phyloP scores from a whole-genome alignment of 768 basidiomycete species.

The Leccinellum albellum region DNA sequence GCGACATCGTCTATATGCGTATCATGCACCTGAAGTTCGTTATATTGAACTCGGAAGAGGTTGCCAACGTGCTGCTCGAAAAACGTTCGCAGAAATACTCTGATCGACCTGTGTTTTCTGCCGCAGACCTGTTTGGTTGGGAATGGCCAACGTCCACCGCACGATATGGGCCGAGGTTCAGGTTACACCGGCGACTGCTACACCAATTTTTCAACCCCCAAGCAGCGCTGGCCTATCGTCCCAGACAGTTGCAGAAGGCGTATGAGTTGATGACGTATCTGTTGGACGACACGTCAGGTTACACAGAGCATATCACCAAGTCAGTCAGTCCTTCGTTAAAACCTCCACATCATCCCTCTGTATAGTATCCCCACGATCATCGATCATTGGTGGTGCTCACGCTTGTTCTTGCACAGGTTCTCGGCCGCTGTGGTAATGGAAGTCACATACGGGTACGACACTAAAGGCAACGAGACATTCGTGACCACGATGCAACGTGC shows the following conservation, averaged over 20 bases:
- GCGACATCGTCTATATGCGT: background rate
- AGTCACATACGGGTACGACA: conserved; percentile 2
- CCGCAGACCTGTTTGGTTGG: conserved; percentile 11
- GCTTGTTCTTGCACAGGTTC: background rate
- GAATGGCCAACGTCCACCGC: conserved; percentile 10
- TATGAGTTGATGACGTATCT: conserved; percentile 3
- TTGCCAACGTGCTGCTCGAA: background rate
- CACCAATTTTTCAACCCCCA: conserved; percentile 19
- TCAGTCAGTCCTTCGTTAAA: background rate
- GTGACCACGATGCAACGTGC: conserved; percentile 7
- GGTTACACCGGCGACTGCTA: conserved; percentile 11
- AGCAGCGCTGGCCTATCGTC: background rate
- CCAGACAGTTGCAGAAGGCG: background rate
- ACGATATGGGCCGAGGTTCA: conserved; percentile 14
- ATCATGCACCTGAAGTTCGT: background rate
- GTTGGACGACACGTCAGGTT: conserved; percentile 5
- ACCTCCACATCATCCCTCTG: background rate
- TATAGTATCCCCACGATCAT: background rate
- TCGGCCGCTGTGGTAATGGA: background rate
- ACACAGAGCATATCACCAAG: conserved; percentile 2
- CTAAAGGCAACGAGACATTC: background rate
- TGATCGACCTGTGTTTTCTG: background rate
- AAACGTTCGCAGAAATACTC: background rate
- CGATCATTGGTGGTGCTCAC: background rate
- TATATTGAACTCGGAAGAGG: background rate